These are phyloP conservation scores for Cyanidioschyzon merolae DNA, from an alignment of 23 red algal genomes.

Conservation along the genomic window DNA sequence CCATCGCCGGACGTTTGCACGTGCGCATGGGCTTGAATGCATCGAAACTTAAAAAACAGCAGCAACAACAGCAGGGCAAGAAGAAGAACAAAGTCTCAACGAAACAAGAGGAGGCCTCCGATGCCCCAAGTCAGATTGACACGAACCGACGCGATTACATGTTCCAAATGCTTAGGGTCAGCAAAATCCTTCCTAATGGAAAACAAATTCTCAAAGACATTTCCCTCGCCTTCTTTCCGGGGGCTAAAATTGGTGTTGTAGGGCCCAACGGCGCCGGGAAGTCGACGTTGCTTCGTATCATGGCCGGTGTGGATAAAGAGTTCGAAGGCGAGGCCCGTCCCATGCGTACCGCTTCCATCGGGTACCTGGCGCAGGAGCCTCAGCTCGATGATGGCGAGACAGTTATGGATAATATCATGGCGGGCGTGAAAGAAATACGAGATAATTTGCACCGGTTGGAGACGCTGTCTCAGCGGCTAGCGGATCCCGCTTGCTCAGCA, in stretches of 20 bases:
- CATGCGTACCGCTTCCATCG: slow-evolving; percentile 37
- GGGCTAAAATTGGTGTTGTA: slow-evolving; percentile 81
- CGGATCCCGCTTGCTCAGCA: slow-evolving; percentile 14
- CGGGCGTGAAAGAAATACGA: slow-evolving; percentile 37
- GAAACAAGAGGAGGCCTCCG: slow-evolving; percentile 17
- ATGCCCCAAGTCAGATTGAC: slow-evolving; percentile 29
- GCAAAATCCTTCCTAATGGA: slow-evolving; percentile 61
- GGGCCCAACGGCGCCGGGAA: slow-evolving; percentile 77
- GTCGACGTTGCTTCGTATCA: slow-evolving; percentile 60
- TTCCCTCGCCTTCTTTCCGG: slow-evolving; percentile 68
- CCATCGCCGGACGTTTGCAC: no score
- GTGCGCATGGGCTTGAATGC: slow-evolving; percentile 80
- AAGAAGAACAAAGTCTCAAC: slow-evolving; percentile 44
- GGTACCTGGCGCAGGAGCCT: slow-evolving; percentile 76
- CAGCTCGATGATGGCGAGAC: slow-evolving; percentile 52
- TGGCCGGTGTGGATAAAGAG: slow-evolving; percentile 70
- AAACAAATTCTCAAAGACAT: slow-evolving; percentile 87
- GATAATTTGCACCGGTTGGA: slow-evolving; percentile 30
- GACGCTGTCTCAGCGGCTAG: slow-evolving; percentile 39
- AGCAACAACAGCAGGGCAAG: slow-evolving; percentile 6
- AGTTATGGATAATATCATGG: slow-evolving; percentile 53
- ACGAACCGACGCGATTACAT: slow-evolving; percentile 68
- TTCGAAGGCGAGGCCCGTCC: slow-evolving; percentile 78
- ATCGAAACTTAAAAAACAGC: slow-evolving; percentile 48
- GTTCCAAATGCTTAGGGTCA: slow-evolving; percentile 65